Percentiles rank a stretch among this genome's conserved stretches.
phyloP scores from a whole-genome alignment of 2,329 filamentous ascomycete genomes.

The Colletotrichum eremochloae region DNA sequence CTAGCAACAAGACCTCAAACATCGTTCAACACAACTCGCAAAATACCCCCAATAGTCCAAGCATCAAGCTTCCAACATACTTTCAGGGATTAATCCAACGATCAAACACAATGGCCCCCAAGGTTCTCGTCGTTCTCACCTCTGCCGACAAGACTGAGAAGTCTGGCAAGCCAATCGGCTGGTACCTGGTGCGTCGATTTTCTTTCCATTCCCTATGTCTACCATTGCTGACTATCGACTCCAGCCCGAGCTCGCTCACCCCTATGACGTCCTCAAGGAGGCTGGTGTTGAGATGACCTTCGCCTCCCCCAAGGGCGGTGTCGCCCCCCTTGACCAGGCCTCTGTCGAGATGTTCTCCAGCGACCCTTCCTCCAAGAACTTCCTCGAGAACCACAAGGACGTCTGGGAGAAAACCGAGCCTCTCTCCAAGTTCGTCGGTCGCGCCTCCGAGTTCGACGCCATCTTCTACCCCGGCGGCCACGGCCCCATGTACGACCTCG shows the following conservation, averaged over 20 bases:
- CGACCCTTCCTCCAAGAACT: constrained; percentile 66
- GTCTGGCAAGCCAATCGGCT: constrained; percentile 72
- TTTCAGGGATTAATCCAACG: not conserved
- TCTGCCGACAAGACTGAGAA: constrained; percentile 67
- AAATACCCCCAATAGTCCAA: constrained; percentile 12
- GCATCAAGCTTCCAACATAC: not conserved
- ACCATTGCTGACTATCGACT: constrained; percentile 25
- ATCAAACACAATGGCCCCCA: constrained; percentile 53
- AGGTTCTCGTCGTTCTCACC: constrained; percentile 79
- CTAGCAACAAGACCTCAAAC: not conserved
- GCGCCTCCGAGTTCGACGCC: constrained; percentile 73
- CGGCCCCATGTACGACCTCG: constrained; percentile 77
- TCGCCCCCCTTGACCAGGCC: constrained; percentile 70
- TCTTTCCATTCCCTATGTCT: not conserved
- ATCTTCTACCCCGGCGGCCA: constrained; percentile 70
- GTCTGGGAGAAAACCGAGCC: constrained; percentile 75
- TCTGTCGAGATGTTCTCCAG: constrained; percentile 68
- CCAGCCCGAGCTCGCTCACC: constrained; percentile 74
- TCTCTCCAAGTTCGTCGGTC: constrained; percentile 68
- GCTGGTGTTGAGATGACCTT: constrained; percentile 67
- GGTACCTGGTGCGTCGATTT: constrained; percentile 71
- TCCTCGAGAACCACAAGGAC: constrained; percentile 67
- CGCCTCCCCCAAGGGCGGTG: constrained; percentile 73
- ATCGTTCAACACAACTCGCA: constrained; percentile 12
- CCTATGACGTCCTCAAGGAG: constrained; percentile 67